phyloP scores from a whole-genome alignment of 148 eudicot species.

The Diospyros lotus region DNA sequence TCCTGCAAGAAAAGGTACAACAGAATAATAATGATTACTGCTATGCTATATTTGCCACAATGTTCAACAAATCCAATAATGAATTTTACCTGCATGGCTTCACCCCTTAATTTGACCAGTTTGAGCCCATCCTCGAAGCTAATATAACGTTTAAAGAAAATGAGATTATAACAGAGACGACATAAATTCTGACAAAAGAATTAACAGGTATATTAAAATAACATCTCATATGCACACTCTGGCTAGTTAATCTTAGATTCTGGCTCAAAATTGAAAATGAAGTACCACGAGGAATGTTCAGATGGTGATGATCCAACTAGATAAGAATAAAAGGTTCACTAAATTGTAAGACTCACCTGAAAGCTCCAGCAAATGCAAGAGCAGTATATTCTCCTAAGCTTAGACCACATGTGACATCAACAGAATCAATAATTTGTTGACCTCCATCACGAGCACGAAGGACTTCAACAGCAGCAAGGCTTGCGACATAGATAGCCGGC shows the following conservation, averaged over 20 bases:
- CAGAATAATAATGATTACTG: not conserved
- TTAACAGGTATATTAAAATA: not conserved
- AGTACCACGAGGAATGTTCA: not conserved
- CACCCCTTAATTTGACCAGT: slow-evolving; percentile 90
- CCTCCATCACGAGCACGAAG: slow-evolving; percentile 96
- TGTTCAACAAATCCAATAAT: not conserved
- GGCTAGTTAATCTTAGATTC: not conserved
- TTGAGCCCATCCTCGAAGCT: slow-evolving; percentile 98
- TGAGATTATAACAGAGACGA: not conserved
- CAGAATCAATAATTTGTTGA: slow-evolving; percentile 78
- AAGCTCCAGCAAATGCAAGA: slow-evolving; percentile 93
- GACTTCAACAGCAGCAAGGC: slow-evolving; percentile 89
- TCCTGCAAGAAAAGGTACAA: slow-evolving; percentile 34
- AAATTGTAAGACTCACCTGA: slow-evolving; percentile 49
- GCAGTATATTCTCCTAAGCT: slow-evolving; percentile 98
- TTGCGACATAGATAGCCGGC: slow-evolving; percentile 95
- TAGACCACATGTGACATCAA: slow-evolving; percentile 95
- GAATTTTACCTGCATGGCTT: slow-evolving; percentile 76
- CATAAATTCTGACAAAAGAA: not conserved
- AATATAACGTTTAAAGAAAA: slow-evolving; percentile 8
- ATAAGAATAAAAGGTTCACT: not conserved
- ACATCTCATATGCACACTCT: not conserved
- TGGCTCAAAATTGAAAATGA: not conserved
- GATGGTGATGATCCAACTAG: not conserved
- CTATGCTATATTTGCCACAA: too few relatives aligned